Evolutionary conservation across 441 rosid species (phyloP).

Genomic region (Cnidoscolus chayamansa): DNA sequence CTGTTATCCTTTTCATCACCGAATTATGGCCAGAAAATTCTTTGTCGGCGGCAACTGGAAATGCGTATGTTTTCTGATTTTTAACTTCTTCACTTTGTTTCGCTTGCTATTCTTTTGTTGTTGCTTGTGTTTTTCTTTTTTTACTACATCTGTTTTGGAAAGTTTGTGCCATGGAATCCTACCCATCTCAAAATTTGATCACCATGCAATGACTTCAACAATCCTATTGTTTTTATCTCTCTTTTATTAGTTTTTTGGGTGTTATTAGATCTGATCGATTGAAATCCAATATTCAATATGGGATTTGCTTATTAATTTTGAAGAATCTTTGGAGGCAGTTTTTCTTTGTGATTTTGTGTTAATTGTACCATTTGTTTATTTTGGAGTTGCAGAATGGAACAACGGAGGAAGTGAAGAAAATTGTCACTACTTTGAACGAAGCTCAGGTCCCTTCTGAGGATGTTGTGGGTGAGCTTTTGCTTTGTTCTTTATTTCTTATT

Average conservation of each 20-base stretch:
- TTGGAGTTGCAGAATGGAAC: constrained; percentile 56
- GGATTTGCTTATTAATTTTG: too few species aligned
- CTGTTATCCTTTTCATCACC: constrained; percentile 1
- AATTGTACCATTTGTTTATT: not conserved
- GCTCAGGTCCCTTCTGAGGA: constrained; percentile 67
- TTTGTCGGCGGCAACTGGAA: constrained; percentile 88
- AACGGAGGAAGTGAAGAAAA: constrained; percentile 65
- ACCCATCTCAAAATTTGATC: not conserved
- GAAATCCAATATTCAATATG: too few species aligned
- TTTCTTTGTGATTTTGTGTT: not conserved
- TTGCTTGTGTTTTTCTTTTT: not conserved
- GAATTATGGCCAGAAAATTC: constrained; percentile 54
- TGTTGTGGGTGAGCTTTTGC: constrained; percentile 44
- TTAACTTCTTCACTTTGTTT: not conserved
- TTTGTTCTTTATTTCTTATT: not conserved
- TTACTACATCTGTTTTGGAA: too few species aligned
- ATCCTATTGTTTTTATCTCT: not conserved
- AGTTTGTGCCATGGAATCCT: not conserved
- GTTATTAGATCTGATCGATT: constrained; percentile 6
- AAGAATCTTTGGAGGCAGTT: not conserved
- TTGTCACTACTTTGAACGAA: constrained; percentile 50
- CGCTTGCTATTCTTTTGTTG: not conserved
- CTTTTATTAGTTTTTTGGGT: not conserved
- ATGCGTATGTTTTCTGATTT: constrained; percentile 45
- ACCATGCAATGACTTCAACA: not conserved